Conservation (phyloP, 2,329 filamentous ascomycete genomes). For the Colletotrichum camelliae region DNA sequence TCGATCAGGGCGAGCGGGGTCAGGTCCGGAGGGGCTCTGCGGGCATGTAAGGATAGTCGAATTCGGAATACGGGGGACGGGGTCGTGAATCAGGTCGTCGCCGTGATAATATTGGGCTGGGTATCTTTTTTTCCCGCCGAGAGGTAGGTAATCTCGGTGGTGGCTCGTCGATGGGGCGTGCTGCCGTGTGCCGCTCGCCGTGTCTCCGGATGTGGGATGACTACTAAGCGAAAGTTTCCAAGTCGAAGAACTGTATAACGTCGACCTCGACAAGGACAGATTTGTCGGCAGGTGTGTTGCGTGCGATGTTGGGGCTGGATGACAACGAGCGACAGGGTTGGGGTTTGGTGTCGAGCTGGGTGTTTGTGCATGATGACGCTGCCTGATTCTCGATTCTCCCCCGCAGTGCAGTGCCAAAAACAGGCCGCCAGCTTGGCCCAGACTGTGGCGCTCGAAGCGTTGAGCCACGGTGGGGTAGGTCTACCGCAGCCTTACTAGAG, state of each 20-base stretch:
- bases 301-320: neutral
- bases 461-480: conserved; percentile 10
- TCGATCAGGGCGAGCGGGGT: neutral
- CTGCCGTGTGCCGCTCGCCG: neutral
- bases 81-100: neutral
- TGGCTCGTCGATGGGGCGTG: neutral
- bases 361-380: conserved; percentile 23
- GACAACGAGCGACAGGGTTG: conserved; percentile 8
- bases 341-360: neutral
- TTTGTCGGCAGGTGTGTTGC: neutral
- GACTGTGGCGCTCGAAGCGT: neutral
- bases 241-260: neutral
- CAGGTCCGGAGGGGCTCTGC: neutral
- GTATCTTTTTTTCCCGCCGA: neutral
- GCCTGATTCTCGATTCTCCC: conserved; percentile 17
- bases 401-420: conserved; percentile 19
- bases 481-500: neutral
- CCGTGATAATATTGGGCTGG: neutral
- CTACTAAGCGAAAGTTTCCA: neutral
- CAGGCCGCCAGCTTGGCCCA: conserved; percentile 8
- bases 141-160: neutral
- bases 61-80: neutral
- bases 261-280: neutral
- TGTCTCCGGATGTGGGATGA: neutral
- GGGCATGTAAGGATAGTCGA: neutral